A percentile compares a stretch with the other conserved stretches of the same genome.
phyloP scores from a whole-genome alignment of 345 rosid genomes.

The Linum usitatissimum region DNA sequence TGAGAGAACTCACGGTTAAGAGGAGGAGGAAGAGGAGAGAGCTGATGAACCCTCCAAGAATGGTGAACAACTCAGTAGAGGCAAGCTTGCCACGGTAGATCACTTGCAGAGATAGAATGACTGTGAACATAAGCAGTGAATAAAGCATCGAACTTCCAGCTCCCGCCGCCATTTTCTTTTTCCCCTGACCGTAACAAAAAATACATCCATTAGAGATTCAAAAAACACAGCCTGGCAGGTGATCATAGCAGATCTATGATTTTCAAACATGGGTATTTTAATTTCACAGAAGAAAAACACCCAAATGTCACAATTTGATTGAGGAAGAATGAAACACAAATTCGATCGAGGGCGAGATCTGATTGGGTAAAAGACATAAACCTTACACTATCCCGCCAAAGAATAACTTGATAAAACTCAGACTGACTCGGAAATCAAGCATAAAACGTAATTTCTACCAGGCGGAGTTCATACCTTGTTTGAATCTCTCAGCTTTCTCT shows the following conservation, averaged over 20 bases:
- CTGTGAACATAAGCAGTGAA: constrained; percentile 45
- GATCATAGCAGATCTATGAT: neutral
- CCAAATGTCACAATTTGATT: neutral
- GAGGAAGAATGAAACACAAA: neutral
- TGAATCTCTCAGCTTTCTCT: neutral
- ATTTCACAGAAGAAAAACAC: neutral
- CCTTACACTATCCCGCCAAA: neutral
- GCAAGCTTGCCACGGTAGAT: constrained; percentile 68
- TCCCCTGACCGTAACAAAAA: neutral
- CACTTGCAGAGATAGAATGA: constrained; percentile 62
- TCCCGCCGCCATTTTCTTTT: constrained; percentile 48
- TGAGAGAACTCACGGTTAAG: constrained; percentile 41
- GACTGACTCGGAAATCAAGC: neutral
- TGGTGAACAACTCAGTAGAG: constrained; percentile 66
- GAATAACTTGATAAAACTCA: neutral
- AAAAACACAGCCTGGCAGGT: neutral
- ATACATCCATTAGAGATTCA: neutral
- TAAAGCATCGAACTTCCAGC: constrained; percentile 73
- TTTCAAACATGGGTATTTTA: neutral
- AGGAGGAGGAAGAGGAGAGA: constrained; percentile 67
- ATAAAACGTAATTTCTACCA: neutral
- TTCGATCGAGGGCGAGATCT: neutral
- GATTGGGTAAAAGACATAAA: neutral
- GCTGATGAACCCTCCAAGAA: constrained; percentile 79
- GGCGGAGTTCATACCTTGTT: neutral